A percentile compares a stretch with the other conserved stretches of the same genome.
Conservation (phyloP, 805 yeast species). For the Danielia reshetovae region DNA sequence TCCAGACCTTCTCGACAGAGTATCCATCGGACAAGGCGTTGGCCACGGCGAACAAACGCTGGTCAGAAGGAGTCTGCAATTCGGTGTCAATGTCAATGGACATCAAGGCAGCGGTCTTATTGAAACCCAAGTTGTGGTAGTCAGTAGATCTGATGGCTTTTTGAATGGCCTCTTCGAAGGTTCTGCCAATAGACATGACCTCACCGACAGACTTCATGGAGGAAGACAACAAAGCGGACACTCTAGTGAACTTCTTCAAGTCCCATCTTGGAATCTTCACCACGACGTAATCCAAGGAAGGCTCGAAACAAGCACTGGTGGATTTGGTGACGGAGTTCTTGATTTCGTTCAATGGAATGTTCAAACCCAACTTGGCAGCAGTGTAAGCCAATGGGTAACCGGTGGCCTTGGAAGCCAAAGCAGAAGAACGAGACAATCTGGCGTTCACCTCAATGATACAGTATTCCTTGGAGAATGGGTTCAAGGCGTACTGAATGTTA, state of each 20-base stretch:
- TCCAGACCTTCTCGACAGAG: slow-evolving; percentile 88
- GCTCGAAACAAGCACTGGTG: slow-evolving; percentile 95
- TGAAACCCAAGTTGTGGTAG: slow-evolving; percentile 93
- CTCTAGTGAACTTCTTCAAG: slow-evolving; percentile 89
- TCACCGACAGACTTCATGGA: slow-evolving; percentile 99
- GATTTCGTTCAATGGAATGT: slow-evolving; percentile 90
- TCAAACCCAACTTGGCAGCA: slow-evolving; percentile 95
- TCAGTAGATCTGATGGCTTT: slow-evolving; percentile 96
- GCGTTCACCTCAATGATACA: slow-evolving; percentile 98
- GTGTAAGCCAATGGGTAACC: slow-evolving; percentile 98
- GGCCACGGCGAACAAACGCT: slow-evolving; percentile 93
- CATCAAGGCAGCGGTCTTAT: slow-evolving; percentile 77
- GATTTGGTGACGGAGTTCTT: slow-evolving; percentile 96
- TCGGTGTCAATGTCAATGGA: slow-evolving; percentile 90
- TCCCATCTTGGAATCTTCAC: slow-evolving; percentile 99
- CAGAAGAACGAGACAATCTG: slow-evolving; percentile 93
- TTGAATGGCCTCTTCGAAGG: slow-evolving; percentile 95
- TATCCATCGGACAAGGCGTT: slow-evolving; percentile 89
- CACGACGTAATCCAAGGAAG: slow-evolving; percentile 93
- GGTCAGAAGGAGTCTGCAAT: slow-evolving; percentile 95
- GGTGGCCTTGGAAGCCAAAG: slow-evolving; percentile 96
- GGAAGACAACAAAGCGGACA: slow-evolving; percentile 79
- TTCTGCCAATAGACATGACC: slow-evolving; percentile 98
- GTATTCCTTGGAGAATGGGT: slow-evolving; percentile 89
- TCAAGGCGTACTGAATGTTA: slow-evolving; percentile 94